Percentiles rank a stretch among this genome's conserved stretches.
phyloP scores from a whole-genome alignment of 2,329 filamentous ascomycete genomes.

The Amauroascus niger region DNA sequence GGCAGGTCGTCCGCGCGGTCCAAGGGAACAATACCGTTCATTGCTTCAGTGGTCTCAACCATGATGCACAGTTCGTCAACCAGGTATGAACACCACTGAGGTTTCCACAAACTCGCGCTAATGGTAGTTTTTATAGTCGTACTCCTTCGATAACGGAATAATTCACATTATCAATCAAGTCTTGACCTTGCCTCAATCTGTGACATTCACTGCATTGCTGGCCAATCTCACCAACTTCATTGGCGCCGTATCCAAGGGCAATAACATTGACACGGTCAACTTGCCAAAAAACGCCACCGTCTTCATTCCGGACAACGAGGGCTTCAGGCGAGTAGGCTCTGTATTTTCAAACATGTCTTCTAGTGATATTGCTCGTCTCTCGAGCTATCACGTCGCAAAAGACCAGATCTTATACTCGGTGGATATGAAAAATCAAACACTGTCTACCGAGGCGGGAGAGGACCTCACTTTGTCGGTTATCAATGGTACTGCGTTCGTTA shows the following conservation, averaged over 20 bases:
- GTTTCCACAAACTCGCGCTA: not conserved
- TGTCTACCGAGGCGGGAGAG: constrained; percentile 37
- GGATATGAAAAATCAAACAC: constrained; percentile 33
- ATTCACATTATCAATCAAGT: constrained; percentile 47
- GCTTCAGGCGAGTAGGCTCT: constrained; percentile 14
- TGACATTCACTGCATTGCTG: constrained; percentile 35
- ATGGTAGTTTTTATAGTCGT: constrained; percentile 30
- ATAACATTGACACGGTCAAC: constrained; percentile 29
- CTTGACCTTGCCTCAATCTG: constrained; percentile 39
- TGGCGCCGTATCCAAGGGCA: constrained; percentile 39
- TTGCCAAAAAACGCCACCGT: constrained; percentile 32
- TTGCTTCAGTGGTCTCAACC: constrained; percentile 43
- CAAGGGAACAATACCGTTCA: constrained; percentile 37
- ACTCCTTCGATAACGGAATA: constrained; percentile 47
- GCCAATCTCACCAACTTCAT: constrained; percentile 41
- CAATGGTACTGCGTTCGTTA: constrained; percentile 39
- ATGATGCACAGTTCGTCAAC: constrained; percentile 41
- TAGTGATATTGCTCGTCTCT: constrained; percentile 43
- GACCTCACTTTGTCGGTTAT: constrained; percentile 39
- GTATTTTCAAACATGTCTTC: constrained; percentile 16
- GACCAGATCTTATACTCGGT: constrained; percentile 47
- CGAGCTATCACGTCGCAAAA: constrained; percentile 56
- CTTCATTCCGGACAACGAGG: constrained; percentile 16
- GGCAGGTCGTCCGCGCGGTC: constrained; percentile 48
- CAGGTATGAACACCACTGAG: constrained; percentile 33